phyloP scores from a whole-genome alignment of 352 stramenopile species.

The Pilasporangium apinafurcum region DNA sequence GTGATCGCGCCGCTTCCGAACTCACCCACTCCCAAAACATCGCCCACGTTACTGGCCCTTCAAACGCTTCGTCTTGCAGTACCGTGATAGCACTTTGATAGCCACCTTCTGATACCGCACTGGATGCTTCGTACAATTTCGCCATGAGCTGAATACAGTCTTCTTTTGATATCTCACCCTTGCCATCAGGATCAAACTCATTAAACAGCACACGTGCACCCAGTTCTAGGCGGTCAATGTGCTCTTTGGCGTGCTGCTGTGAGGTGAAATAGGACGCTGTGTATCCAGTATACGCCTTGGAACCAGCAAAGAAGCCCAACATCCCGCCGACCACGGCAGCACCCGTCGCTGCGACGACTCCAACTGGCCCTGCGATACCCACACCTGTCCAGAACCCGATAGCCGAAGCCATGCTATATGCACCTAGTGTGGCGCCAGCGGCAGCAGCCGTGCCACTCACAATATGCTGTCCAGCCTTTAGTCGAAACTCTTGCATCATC shows the following conservation, averaged over 20 bases:
- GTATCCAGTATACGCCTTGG: conserved; percentile 69
- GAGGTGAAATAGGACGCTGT: conserved; percentile 70
- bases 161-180: conserved; percentile 57
- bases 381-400: conserved; percentile 79
- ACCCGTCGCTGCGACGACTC: conserved; percentile 68
- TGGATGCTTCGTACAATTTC: conserved; percentile 70
- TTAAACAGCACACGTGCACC: conserved; percentile 80
- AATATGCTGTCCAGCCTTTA: conserved; percentile 80
- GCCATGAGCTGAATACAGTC: conserved; percentile 72
- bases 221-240: conserved; percentile 81
- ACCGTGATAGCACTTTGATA: conserved; percentile 56
- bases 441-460: conserved; percentile 67
- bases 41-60: conserved; percentile 66
- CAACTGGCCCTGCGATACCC: conserved; percentile 69
- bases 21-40: conserved; percentile 89
- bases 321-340: conserved; percentile 79
- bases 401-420: conserved; percentile 62
- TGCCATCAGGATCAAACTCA: conserved; percentile 63
- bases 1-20: conserved; percentile 57
- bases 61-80: conserved; percentile 49
- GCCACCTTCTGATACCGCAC: conserved; percentile 51
- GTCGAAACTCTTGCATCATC: conserved; percentile 76
- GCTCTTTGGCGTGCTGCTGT: conserved; percentile 71
- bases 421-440: conserved; percentile 63
- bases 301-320: conserved; percentile 78